Base-by-base conservation (phyloP, 139 green algal species). In the Dunaliella sp. region DNA sequence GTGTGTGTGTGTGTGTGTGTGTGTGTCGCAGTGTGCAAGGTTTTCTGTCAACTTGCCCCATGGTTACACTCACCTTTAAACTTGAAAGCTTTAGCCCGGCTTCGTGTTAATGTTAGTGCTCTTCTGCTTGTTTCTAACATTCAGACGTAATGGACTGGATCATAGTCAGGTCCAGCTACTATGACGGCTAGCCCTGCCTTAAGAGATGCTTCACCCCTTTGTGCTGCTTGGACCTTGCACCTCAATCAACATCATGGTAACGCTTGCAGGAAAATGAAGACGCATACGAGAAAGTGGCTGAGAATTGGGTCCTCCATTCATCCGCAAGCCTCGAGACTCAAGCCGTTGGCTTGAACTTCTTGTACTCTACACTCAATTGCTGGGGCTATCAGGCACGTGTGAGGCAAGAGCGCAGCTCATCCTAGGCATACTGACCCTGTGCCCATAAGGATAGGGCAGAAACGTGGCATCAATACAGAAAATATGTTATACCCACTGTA, bases 301-400 rank as follows among this genome's bases (percentile, higher is more conserved):
- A 94, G 24, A 25, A 30, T 2, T 92, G 89, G 91, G 24, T 92
- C 36, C 80, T 89, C 37, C 36, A 80, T 1, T 85, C 81, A 28
- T 84, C 36, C 25, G 87, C 84, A 7, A 73, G 86, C 3, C 38
- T 89, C 30, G 82, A 91, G 86, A 84, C 90, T 81, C 88, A 90
- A 57, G 92, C 90, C 16, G 89, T 86, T 34, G 90, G 84, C 0
- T 77, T 93, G 83, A 90, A 91, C 25, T 87, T 95, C 75, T 33
- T 93, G 76, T 82, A 89, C 37, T 90, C 90, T 0, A 87, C 77
- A 32, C 79, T 92, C 1, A 86, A 77, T 26, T 89, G 80, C 78
- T 91, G 89, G 89, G 83, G 86, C 37, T 92, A 81, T 31, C 76
- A 81, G 76, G 76, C 37, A 28, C 7, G n/a, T 81, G 76, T 31